Conservation (phyloP, 2,329 filamentous ascomycete species). For the Aureobasidium sp. region DNA sequence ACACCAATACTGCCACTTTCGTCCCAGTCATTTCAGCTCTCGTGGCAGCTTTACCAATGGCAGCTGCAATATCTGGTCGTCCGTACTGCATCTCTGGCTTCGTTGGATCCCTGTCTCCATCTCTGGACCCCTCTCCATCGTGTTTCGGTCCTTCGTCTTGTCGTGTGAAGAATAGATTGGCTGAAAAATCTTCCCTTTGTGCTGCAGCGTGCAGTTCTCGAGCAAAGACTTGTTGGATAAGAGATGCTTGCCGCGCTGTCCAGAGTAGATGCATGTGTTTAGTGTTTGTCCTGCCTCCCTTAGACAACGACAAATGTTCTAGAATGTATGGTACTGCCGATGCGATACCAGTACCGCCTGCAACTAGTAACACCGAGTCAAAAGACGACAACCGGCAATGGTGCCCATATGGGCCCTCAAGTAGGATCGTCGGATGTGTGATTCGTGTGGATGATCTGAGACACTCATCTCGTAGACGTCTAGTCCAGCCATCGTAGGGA, state of each 20-base stretch:
- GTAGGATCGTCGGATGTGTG: conserved; percentile 33
- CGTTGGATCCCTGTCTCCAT: not conserved
- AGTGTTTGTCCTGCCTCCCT: not conserved
- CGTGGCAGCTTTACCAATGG: conserved; percentile 17
- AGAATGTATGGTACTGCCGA: conserved; percentile 30
- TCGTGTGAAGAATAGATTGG: conserved; percentile 21
- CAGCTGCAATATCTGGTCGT: conserved; percentile 19
- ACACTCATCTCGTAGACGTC: conserved; percentile 36
- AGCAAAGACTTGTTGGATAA: not conserved
- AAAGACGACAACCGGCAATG: conserved; percentile 36
- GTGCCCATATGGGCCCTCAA: conserved; percentile 47
- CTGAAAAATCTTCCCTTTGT: conserved; percentile 14
- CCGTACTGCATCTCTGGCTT: conserved; percentile 17
- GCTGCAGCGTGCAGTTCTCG: not conserved
- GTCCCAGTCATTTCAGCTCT: not conserved
- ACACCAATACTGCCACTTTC: conserved; percentile 5
- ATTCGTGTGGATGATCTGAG: conserved; percentile 22
- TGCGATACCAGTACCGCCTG: conserved; percentile 45
- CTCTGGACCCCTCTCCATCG: not conserved
- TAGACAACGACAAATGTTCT: conserved; percentile 13
- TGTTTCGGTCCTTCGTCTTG: not conserved
- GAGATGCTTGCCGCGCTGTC: conserved; percentile 2
- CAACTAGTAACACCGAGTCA: conserved; percentile 36
- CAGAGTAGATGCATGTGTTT: conserved; percentile 2
- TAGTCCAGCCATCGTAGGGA: conserved; percentile 47